These are phyloP conservation scores for Arthrobotrys entomopaga DNA, from an alignment of 2,329 filamentous ascomycete genomes.

Conservation along the genomic window DNA sequence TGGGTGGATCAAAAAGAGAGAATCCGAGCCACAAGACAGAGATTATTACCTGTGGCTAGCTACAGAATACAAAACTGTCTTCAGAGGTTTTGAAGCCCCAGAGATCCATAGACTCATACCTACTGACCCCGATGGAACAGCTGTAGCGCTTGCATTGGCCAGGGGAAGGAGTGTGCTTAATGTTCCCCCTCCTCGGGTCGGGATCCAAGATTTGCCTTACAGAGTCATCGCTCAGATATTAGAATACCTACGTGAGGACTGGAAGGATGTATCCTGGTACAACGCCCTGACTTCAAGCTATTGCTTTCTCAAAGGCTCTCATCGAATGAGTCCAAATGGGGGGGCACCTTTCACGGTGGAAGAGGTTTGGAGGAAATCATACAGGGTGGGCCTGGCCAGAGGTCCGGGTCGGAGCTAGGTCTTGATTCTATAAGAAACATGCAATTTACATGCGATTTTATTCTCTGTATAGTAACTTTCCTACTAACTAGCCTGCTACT, in stretches of 20 bases:
- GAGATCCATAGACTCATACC: constrained; percentile 14
- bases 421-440: no score
- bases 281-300: constrained; percentile 30
- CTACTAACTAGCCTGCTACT: no score
- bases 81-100: constrained; percentile 2
- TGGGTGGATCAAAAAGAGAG: constrained; percentile 8
- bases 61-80: constrained; percentile 22
- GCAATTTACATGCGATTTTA: no score
- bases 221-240: constrained; percentile 26
- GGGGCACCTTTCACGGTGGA: constrained; percentile 18
- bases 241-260: constrained; percentile 19
- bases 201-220: constrained; percentile 32
- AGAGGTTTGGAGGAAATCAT: constrained; percentile 28
- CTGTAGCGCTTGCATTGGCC: constrained; percentile 1
- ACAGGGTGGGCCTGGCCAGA: neutral
- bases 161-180: constrained; percentile 19
- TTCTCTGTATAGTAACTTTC: no score
- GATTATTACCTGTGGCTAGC: constrained; percentile 22
- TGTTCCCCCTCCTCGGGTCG: constrained; percentile 10
- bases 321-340: constrained; percentile 18
- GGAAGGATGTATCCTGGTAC: constrained; percentile 29
- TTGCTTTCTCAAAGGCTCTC: constrained; percentile 28
- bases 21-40: neutral
- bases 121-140: constrained; percentile 6
- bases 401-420: no score